Base-by-base conservation (phyloP, 2,329 filamentous ascomycete species). In the Pestalotiopsis sp. region DNA sequence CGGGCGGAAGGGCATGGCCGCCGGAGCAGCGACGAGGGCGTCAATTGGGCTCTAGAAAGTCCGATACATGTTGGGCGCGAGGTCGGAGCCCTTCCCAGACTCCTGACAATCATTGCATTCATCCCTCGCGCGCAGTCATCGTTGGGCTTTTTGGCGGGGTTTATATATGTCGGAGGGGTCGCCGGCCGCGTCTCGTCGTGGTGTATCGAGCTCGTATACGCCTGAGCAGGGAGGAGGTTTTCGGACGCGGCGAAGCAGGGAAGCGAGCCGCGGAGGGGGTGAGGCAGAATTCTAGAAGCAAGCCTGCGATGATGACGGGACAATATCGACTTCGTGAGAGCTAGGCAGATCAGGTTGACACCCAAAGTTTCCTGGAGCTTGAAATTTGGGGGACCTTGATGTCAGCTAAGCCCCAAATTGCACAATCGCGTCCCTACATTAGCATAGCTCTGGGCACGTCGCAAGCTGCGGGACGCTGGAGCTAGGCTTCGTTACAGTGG, bases 71-170 rank as follows among this genome's bases (percentile, higher is more conserved):
- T 58, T 31, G 68, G 62, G 45, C 66, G 68, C 59, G 41, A 52
- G 45, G 55, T 45, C 49, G 68, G 63, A 64, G 59, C 63, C 68
- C 66, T 67, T 31, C 52, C 14, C 41, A 69, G 62, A 60, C 65
- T 64, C 66, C 68, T 65, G 38, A 64, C 38, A 64, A 69, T 69
- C 66, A 68, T 69, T 62, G 57, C 41, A 23, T 59, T 66, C 64
- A 66, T 66, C 31, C 64, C 64, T 66, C 64, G 58, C 52, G 31
- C 13, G 23, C 52, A 52, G 58, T 69, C 64, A 49, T 69, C 60
- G 25, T 63, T 52, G 38, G 49, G 62, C 61, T 20, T 20, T 45
- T 49, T 45, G n/a, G 60, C 60, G 17, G 52, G 49, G 31, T 23
- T 2, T 17, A 23, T 63, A 3, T 52, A 3, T 52, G n/a, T 52